Base-by-base conservation (phyloP, 345 rosid genomes). In the Camelina hispida region DNA sequence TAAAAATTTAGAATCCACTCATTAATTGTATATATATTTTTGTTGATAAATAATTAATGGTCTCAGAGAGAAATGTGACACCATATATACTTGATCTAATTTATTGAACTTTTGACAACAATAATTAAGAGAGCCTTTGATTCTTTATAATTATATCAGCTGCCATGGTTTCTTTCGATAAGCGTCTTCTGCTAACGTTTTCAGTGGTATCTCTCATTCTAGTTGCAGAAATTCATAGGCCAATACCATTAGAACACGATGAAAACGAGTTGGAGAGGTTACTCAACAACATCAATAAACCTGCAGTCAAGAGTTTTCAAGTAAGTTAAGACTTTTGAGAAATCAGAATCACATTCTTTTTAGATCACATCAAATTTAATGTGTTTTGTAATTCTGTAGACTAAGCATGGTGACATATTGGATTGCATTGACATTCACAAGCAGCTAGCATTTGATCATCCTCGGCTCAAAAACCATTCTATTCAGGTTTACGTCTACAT, bases 401-500 rank as follows among this genome's bases (percentile, higher is more conserved):
- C 78, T 16, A 56, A 75, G 23, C 42, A 72, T 59, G 78, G 79
- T 30, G 78, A 83, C 52, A 74, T 77, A 30, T 58, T 80, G 3
- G 79, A 80, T 51, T 80, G 83, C 23, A 57, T 83, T 25, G 74
- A 80, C 47, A 72, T 80, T 17, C 18, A 80, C 20, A 76, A 72
- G 32, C 83, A 80, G 47, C 72, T 67, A 60, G 53, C 83, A 13
- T 62, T 80, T 68, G 75, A 80, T 68, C 69, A 76, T 62, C 80
- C 75, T 52, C 52, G 51, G 13, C 57, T 72, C 30, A 72, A 14
- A 28, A 76, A 67, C 34, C 78, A 76, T 14, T 20, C 62, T 5
- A 14, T 80, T 67, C 80, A 80, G 80, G 83, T 67, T 35, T 44
- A 14, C 5, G 32, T 56, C 8, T 48, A 22, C 8, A 43, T 43